Conservation (phyloP, 805 yeast genomes). For the Schizosaccharomyces japonicus region DNA sequence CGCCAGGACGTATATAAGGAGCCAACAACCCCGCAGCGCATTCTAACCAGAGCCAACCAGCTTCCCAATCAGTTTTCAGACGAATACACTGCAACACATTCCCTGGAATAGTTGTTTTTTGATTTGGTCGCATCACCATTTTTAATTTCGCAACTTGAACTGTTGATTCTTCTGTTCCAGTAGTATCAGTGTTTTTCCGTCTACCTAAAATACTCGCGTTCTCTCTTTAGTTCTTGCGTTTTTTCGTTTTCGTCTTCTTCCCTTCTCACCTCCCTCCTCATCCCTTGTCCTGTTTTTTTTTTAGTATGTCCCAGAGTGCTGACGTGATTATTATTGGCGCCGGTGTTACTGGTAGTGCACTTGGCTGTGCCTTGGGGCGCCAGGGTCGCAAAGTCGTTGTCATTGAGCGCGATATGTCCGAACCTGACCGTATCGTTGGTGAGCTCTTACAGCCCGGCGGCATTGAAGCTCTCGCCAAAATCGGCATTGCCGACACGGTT, state of each 20-base stretch:
- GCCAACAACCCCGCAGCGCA: no score
- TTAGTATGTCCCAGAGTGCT: slow-evolving; percentile 6
- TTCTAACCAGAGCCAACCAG: no score
- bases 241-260: not conserved
- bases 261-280: not conserved
- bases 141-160: no score
- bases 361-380: slow-evolving; percentile 72
- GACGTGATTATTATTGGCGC: slow-evolving; percentile 92
- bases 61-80: no score
- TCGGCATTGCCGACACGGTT: slow-evolving; percentile 60
- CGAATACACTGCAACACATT: no score
- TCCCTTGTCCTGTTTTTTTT: not conserved
- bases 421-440: slow-evolving; percentile 92
- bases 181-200: no score
- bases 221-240: not conserved
- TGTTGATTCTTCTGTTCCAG: no score
- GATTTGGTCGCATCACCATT: no score
- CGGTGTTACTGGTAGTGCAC: slow-evolving; percentile 89
- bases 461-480: slow-evolving; percentile 51
- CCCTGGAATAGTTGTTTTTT: no score
- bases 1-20: no score
- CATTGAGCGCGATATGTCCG: slow-evolving; percentile 68
- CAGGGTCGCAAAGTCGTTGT: slow-evolving; percentile 66
- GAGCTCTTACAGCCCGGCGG: slow-evolving; percentile 95
- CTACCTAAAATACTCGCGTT: no score